phyloP scores from a whole-genome alignment of 352 stramenopile genomes.

The Pythium aquatile region DNA sequence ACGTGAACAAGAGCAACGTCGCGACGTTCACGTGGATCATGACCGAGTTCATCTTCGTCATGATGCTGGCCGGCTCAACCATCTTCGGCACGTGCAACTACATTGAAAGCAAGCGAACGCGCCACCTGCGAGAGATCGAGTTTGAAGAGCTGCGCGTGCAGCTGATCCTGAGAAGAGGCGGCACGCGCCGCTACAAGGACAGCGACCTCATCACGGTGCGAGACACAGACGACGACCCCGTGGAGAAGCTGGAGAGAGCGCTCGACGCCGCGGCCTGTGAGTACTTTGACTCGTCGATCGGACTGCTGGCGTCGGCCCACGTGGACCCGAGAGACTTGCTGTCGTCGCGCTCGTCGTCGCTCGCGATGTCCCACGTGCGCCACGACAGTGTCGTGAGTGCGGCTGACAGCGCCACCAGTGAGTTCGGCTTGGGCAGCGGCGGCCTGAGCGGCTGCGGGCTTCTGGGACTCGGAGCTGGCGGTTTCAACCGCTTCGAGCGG shows the following conservation, averaged over 20 bases:
- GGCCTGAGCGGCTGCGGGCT: neutral
- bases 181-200: constrained; percentile 9
- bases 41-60: constrained; percentile 51
- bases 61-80: constrained; percentile 39
- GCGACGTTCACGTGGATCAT: constrained; percentile 43
- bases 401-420: neutral
- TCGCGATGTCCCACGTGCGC: constrained; percentile 2
- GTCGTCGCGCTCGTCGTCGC: constrained; percentile 5
- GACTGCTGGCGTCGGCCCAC: constrained; percentile 47
- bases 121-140: constrained; percentile 7
- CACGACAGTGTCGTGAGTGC: constrained; percentile 6
- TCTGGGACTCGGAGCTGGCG: neutral
- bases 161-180: constrained; percentile 14
- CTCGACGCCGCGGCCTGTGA: constrained; percentile 50
- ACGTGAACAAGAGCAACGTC: constrained; percentile 47
- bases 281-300: constrained; percentile 60
- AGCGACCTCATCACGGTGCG: constrained; percentile 5
- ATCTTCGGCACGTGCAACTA: constrained; percentile 17
- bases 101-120: constrained; percentile 14
- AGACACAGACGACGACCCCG: constrained; percentile 4
- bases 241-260: constrained; percentile 28
- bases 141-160: constrained; percentile 16
- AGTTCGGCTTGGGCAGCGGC: constrained; percentile 4
- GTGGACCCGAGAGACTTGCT: constrained; percentile 9
- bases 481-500: neutral